Base-by-base conservation (phyloP, 225 moss, liverwort and hornwort genomes). In the Bryoerythrophyllum caledonicum region DNA sequence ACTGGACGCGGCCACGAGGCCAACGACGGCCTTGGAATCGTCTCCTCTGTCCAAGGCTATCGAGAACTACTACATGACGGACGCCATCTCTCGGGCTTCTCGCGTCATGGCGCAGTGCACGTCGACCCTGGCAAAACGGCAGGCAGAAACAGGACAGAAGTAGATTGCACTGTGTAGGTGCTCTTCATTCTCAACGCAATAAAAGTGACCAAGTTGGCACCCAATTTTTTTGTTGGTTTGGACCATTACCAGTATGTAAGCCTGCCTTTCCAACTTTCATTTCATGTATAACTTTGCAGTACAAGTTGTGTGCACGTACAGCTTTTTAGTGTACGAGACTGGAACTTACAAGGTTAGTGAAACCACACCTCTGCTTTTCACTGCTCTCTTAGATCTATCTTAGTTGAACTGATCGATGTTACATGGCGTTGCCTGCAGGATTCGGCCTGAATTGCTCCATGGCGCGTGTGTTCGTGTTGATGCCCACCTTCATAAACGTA, bases 91-190 rank as follows among this genome's bases (percentile, higher is more conserved):
- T 1, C 84, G 96, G 64, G 94, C 97, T 5, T 97, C 97, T 4
- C 92, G 86, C 69, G 81, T 84, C n/a, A 97, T 97, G 94, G 97
- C 94, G 2, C 94, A 93, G 64, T 91, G 93, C 58, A 91, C 89
- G 51, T 84, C 87, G 17, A 82, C 89, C 3, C 67, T 83, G 71
- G 61, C 60, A 1, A 81, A 76, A 71, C 84, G 78, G 23, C 80
- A 60, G 35, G 65, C 77, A 10, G 84, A 59, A 13, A n/a, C 77
- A 5, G 69, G 59, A 1, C 71, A 56, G 70, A 62, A 69, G 67
- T 46, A 38, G 73, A 41, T 9, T 21, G 24, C 12, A 9, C 12
- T 23, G 8, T 46, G 4, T 4, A 8, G 17, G 24, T 58, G 35
- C 10, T 1, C 15, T 12, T 40, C 8, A 32, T 43, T 32, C 11